phyloP scores from a whole-genome alignment of 768 basidiomycete species.

The Leccinellum rugosiceps region DNA sequence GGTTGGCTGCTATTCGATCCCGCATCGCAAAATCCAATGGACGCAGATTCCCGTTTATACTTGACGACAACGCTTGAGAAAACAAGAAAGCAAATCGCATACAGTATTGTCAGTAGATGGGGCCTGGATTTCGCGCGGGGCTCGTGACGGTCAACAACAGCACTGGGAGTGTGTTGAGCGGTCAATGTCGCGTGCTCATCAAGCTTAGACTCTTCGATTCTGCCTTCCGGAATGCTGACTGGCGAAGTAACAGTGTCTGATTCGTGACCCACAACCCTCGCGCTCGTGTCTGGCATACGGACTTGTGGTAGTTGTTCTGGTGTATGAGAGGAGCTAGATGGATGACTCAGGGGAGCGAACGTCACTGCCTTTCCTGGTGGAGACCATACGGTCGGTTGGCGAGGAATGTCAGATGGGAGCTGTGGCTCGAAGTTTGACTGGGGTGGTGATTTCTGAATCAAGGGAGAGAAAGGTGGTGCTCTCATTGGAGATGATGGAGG shows the following conservation, averaged over 20 bases:
- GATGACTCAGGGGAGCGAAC: slow-evolving; percentile 18
- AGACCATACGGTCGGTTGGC: slow-evolving; percentile 25
- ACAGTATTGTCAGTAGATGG: slow-evolving; percentile 43
- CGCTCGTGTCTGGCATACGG: slow-evolving; percentile 3
- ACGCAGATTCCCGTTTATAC: slow-evolving; percentile 65
- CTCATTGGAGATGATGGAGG: slow-evolving; percentile 42
- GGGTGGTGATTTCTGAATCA: slow-evolving; percentile 41
- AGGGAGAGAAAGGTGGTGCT: slow-evolving; percentile 20
- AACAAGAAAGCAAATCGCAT: slow-evolving; percentile 34
- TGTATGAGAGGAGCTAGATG: slow-evolving; percentile 14
- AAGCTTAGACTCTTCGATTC: slow-evolving; percentile 13
- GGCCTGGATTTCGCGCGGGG: slow-evolving; percentile 20
- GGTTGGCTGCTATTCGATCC: slow-evolving; percentile 57
- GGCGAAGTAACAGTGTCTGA: slow-evolving; percentile 1
- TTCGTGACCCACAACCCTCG: not conserved
- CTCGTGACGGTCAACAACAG: slow-evolving; percentile 17
- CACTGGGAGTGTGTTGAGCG: slow-evolving; percentile 39
- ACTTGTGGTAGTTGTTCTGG: slow-evolving; percentile 8
- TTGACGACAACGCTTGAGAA: slow-evolving; percentile 36
- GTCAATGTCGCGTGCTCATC: slow-evolving; percentile 31
- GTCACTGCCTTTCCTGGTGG: slow-evolving; percentile 10
- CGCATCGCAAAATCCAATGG: slow-evolving; percentile 75
- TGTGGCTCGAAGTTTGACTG: slow-evolving; percentile 57
- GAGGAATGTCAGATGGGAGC: slow-evolving; percentile 39
- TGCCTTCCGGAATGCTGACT: slow-evolving; percentile 22